phyloP scores from a whole-genome alignment of 2,329 filamentous ascomycete genomes.

The Colletotrichum trifolii region DNA sequence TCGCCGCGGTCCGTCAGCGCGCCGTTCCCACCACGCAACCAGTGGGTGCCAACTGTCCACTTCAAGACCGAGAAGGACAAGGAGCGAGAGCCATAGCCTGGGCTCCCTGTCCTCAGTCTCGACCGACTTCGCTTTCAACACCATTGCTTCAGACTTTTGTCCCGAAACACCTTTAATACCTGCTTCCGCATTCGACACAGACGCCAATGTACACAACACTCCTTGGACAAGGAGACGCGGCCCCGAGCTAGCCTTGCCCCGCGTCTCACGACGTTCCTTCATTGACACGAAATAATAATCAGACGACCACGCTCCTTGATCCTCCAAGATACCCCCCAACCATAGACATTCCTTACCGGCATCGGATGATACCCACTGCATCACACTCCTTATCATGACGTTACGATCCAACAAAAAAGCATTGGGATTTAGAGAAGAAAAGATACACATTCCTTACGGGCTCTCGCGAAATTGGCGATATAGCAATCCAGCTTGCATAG shows the following conservation, averaged over 20 bases:
- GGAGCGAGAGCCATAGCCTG: conserved; percentile 46
- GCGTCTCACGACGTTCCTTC: conserved; percentile 53
- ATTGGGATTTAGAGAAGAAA: conserved; percentile 33
- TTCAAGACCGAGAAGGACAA: conserved; percentile 36
- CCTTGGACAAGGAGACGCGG: conserved; percentile 43
- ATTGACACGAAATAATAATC: conserved; percentile 5
- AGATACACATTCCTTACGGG: conserved; percentile 36
- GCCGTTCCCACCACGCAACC: conserved; percentile 34
- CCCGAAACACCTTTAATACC: conserved; percentile 41
- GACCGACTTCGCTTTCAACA: conserved; percentile 37
- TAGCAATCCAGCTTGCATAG: conserved; percentile 64
- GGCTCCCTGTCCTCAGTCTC: conserved; percentile 48
- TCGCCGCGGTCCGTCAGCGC: conserved; percentile 45
- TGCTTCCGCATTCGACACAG: conserved; percentile 43
- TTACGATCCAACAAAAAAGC: conserved; percentile 45
- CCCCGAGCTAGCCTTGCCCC: conserved; percentile 40
- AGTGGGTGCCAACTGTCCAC: conserved; percentile 16
- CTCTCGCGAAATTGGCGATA: conserved; percentile 31
- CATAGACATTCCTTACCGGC: conserved; percentile 34
- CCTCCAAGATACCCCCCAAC: conserved; percentile 46
- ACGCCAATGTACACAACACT: conserved; percentile 49
- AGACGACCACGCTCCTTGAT: conserved; percentile 44
- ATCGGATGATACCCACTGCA: conserved; percentile 43
- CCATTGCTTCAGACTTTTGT: conserved; percentile 37
- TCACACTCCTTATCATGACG: conserved; percentile 49